Evolutionary conservation across 1,139 yeast species (phyloP), one percentile per base, ranked within the genome.

Genomic region (Debaryomyces singareniensis): DNA sequence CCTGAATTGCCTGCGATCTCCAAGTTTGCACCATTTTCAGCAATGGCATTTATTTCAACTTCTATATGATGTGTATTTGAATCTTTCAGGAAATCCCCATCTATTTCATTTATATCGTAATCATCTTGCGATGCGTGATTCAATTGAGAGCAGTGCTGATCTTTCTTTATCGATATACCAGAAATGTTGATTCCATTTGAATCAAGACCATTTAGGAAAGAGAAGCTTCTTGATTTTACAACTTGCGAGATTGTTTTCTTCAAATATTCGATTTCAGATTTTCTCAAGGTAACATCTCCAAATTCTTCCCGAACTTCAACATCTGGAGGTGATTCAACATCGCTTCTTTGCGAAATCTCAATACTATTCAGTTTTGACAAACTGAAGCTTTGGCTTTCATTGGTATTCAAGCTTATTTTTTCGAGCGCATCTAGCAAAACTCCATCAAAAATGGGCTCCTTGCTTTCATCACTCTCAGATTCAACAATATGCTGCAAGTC

Each of bases 31-130:
- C n/a, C n/a, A n/a, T n/a, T 58, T 28, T 52, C 58, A 4, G 50
- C 53, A 7, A 18, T 7, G 1, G 58, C 43, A 31, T 59, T 61
- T 20, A 66, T 45, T 37, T 66, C 71, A 5, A 66, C 61, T 40
- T 66, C 71, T 13, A 67, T 60, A 35, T 62, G 71, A 34, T 61
- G 68, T 5, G 59, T 50, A 1, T 49, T 42, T 18, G 52, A 53
- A 20, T 47, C 53, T 35, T 49, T 48, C 44, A 37, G 47, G 33
- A 45, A 49, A 20, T 51, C 51, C 13, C 50, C 59, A 23, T 47
- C 45, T 12, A 61, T 44, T 31, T 62, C 69, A 15, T 59, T 61
- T 10, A 63, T 38, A 36, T 63, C 69, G 42, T 63, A 62, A 36
- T 61, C 68, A 30, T 58, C 64, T 29, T 58, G 60, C 33, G 46